These are phyloP conservation scores for Dictyostelium purpureum DNA, from an alignment of 78 protist genomes.

Conservation along the genomic window DNA sequence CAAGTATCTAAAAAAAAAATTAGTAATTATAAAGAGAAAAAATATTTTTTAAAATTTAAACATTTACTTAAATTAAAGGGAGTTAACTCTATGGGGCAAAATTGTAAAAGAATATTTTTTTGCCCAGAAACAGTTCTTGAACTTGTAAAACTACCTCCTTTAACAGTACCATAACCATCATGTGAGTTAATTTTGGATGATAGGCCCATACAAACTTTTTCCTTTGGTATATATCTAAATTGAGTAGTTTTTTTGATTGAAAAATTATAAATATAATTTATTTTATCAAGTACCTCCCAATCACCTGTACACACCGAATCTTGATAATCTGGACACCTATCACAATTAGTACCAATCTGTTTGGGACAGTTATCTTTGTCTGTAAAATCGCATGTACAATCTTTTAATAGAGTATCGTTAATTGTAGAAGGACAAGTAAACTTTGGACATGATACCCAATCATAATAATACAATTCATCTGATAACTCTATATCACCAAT, in stretches of 20 bases:
- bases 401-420: too few species aligned
- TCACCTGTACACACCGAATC: too few species aligned
- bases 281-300: too few species aligned
- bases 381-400: slow-evolving; percentile 46
- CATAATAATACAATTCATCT: not conserved
- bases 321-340: not conserved
- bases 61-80: too few species aligned
- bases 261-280: not conserved
- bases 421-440: slow-evolving; percentile 9
- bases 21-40: too few species aligned
- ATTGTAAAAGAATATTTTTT: not conserved
- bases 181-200: not conserved
- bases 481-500: slow-evolving; percentile 6
- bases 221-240: slow-evolving; percentile 10
- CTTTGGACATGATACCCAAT: slow-evolving; percentile 8
- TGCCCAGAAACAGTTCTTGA: too few species aligned
- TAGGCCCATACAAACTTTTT: not conserved
- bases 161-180: too few species aligned
- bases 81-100: too few species aligned
- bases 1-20: too few species aligned
- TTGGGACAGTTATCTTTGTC: not conserved
- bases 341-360: not conserved
- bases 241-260: not conserved
- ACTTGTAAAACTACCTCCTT: too few species aligned
- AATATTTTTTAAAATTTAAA: too few species aligned